Base-by-base conservation (phyloP, 2,329 filamentous ascomycete genomes). In the Exophiala xenobiotica region DNA sequence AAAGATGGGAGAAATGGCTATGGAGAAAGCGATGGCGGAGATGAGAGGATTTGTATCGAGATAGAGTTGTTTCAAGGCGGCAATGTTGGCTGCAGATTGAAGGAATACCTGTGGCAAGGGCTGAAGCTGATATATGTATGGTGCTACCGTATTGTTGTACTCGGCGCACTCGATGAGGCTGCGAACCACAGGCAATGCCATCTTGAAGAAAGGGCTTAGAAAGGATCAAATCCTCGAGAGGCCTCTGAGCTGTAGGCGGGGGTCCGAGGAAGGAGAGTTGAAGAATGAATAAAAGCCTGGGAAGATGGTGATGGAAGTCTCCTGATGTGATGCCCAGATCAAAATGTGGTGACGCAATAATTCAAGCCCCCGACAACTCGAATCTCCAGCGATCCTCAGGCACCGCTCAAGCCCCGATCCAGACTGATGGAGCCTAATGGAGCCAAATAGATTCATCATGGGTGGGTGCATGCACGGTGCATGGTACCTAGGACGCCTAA, bases 21-120 rank as follows among this genome's bases (percentile, higher is more conserved):
- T 62, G 2, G 88, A 86, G 46, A 88, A 80, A 0, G 82, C 85
- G 58, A 95, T 78, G 2, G 82, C 87, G 1, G 82, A 84, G 22
- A 96, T 78, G 35, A 96, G 74, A 0, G 93, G 93, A 67, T 99
- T 97, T 14, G 92, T 97, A 41, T 83, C 77, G 49, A 87, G 68
- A 64, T 97, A 99, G 51, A 96, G 73, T 40, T 83, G 74, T 62
- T 82, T 77, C 48, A 96, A 73, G 46, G 75, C 81, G 46, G 82
- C 77, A 26, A 79, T 70, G 65, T 81, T 82, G 58, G 77, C 77
- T 57, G 82, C 74, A 60, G 80, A 80, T 44, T 81, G 78, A 55
- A 82, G 67, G 46, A 88, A 66, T 60, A 82, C 81, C 50, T 79
- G 74, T 8, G 90, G 88, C 24, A 96, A 78, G 63, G 82, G 76